Evolutionary conservation across 176 grass and related monocot genomes (phyloP), one percentile per base, ranked within the genome.

Genomic region (Raddia guianensis): DNA sequence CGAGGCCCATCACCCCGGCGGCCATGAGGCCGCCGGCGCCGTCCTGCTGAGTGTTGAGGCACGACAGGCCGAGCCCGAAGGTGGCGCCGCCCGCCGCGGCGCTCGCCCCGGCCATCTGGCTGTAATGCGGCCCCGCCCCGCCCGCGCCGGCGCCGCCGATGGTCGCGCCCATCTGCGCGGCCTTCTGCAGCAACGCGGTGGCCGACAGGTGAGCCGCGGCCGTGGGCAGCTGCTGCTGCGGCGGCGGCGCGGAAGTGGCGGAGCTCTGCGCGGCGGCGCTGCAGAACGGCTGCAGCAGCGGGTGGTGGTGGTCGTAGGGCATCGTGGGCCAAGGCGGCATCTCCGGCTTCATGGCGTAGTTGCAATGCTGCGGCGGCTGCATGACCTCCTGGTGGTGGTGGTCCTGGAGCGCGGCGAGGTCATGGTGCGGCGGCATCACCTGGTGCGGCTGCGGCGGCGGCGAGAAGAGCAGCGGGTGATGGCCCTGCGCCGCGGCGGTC

Each of bases 91-190:
- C 46, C 72, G 55, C 72, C 45, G 79, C 19, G 0, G 9, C 49
- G 66, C 64, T 42, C 14, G 48, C 14, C 2, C 76, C 72, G 2
- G 86, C 86, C 92, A 90, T 99, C 59, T 90, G 92, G 48, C 81
- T 76, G 56, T 90, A 74, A 76, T 85, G 80, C 44, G 60, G 15
- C 7, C 80, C 56, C 5, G 62, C 78, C 12, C 70, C 80, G 7
- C 76, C 82, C 7, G 56, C 44, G 43, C 68, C 45, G 12, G 61
- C 78, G 18, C 80, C 86, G 44, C 87, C 87, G 27, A 95, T 87
- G 77, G 86, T 93, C 56, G 90, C 96, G 77, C 96, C 96, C 96
- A 98, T 95, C 87, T 95, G 86, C n/a, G 92, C 92, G 21, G 96
- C 96, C 71, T 93, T 98, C 75, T 98, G 92, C 20, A 98, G 90